Evolutionary conservation across 495 filamentous ascomycete species (phyloP), one percentile per base, ranked within the genome.

Genomic region (Penicillium malachiteum): DNA sequence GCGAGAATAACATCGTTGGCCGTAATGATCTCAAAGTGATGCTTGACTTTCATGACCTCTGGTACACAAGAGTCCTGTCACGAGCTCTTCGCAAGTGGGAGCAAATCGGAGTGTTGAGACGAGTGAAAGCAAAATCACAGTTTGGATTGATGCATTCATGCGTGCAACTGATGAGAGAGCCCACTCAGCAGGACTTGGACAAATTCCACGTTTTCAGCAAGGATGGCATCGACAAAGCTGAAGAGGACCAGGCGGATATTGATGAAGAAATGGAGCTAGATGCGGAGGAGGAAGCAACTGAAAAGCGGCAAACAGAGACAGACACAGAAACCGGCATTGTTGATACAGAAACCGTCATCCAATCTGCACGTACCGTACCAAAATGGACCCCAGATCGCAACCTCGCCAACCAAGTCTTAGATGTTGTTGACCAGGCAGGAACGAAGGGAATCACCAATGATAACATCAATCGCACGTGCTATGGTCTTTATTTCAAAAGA

Each of bases 81-180:
- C 83, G 87, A 60, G 80, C 82, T 4, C 76, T 87, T 44, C 82
- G 87, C 17, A 87, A 85, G 50, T 78, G 90, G 39, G 87, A 87
- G 51, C 76, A 81, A 42, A 77, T 87, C 38, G 91, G 89, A 1
- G 82, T 85, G 33, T 59, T 92, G 33, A 82, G 81, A 52, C 84
- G 88, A 38, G 86, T 91, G 14, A 82, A 76, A 50, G 91, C 88
- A 1, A 73, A 77, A 18, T 75, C 78, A 3, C 74, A 79, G 46
- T 75, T 77, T 54, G 57, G 73, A 6, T 63, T 62, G 38, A 70
- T 73, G 18, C 73, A 79, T 51, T 70, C 77, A 13, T 92, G 90
- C 56, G 75, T 95, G 34, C 86, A 87, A 68, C 87, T 90, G 35
- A 55, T 92, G 17, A 81, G 90, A 16, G 87, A 90, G n/a, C 88